Evolutionary conservation across 768 basidiomycete species (phyloP), one percentile per base, ranked within the genome.

Genomic region (Podaxis mareebaensis): DNA sequence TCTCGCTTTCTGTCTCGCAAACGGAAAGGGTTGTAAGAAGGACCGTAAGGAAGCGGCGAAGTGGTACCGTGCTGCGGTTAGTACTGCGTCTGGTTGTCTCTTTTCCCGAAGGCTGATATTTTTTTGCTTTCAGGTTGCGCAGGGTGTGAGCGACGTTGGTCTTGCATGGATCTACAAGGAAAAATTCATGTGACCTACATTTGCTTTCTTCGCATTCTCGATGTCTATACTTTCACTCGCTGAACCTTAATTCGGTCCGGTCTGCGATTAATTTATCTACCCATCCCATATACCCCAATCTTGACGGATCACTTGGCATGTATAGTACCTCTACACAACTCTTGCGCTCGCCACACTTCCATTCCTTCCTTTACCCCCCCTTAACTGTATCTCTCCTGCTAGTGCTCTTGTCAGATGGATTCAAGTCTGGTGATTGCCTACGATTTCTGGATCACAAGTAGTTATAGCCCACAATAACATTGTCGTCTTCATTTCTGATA

Each of bases 121-220:
- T 51, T 8, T 33, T 10, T 33, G 33, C 7, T 15, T 10, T 40
- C 15, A 63, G 61, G 61, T 83, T 48, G 73, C 75, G 39, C 93
- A 93, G 72, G 92, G 92, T 20, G 83, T 79, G 59, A 94, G 92
- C 70, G 89, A 92, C 68, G 81, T 94, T 65, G 93, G 93, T 24
- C 81, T 95, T 52, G 91, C 91, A 2, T 95, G 93, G 93, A 94
- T 95, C 65, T 92, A 92, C 79, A 96, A 96, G 74, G 87, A 91
- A 70, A 95, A 95, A 75, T 94, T 87, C 68, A 79, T 79, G 69
- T 82, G 60, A 65, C 59, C 22, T 33, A 38, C 4, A 26, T 62
- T 30, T 26, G 11, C 53, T 42, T 33, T 17, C 17, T 40, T 20
- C 13, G 48, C 48, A 22, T 10, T 39, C 13, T 20, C 42, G 20